A percentile compares a stretch with the other conserved stretches of the same genome.
These are phyloP conservation scores for Scutellaria galericulata DNA, from an alignment of 257 asterid species.

Conservation along the genomic window DNA sequence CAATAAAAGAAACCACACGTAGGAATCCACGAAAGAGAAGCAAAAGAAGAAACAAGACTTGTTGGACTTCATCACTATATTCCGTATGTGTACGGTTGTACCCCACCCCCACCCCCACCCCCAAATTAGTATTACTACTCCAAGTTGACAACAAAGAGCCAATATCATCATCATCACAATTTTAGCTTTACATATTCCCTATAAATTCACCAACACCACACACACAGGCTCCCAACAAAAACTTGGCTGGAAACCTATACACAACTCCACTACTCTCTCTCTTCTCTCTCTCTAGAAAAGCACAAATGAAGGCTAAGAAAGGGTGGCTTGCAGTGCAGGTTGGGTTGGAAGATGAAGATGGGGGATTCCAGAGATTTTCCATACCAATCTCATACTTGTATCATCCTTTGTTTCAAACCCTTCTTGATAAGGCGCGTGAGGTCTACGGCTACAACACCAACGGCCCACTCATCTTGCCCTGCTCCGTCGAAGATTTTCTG, in stretches of 20 bases:
- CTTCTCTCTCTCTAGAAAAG: neutral
- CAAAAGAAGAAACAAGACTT: constrained; percentile 24
- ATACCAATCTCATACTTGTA: constrained; percentile 48
- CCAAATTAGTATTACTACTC: neutral
- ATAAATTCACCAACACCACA: constrained; percentile 34
- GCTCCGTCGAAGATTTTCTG: constrained; percentile 53
- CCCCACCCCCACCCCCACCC: neutral
- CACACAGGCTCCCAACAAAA: neutral
- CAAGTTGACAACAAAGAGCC: constrained; percentile 21
- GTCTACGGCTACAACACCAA: constrained; percentile 44
- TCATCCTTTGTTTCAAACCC: constrained; percentile 47
- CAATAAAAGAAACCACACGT: constrained; percentile 30
- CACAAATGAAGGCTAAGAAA: constrained; percentile 51
- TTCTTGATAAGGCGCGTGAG: constrained; percentile 50
- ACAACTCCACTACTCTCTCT: neutral
- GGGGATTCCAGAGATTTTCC: constrained; percentile 38
- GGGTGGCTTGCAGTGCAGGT: constrained; percentile 56
- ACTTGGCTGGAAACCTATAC: neutral
- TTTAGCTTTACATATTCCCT: constrained; percentile 31
- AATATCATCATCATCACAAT: constrained; percentile 14
- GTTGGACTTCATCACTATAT: constrained; percentile 36
- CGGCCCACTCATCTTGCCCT: constrained; percentile 52
- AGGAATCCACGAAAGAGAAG: constrained; percentile 33
- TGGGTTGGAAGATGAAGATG: constrained; percentile 50
- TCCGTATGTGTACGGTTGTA: constrained; percentile 48